Conservation (phyloP, 192 early-diverging fungal genomes). For the Gaertneriomyces sp. region DNA sequence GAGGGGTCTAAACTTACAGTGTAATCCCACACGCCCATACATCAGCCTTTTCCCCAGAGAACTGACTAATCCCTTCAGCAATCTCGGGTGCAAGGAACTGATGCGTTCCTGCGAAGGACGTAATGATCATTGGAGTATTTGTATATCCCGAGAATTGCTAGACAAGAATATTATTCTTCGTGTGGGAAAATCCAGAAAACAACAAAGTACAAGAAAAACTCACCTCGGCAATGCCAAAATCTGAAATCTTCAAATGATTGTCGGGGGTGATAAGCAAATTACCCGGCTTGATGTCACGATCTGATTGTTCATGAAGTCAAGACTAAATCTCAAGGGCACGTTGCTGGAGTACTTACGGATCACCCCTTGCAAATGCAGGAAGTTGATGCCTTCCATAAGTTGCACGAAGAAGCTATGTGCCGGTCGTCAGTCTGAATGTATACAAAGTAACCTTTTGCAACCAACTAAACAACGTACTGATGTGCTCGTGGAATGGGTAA, state of each 20-base stretch:
- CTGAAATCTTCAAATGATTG: constrained; percentile 51
- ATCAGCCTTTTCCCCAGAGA: constrained; percentile 45
- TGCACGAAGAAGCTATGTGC: constrained; percentile 48
- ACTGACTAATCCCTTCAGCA: constrained; percentile 33
- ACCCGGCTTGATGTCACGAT: constrained; percentile 57
- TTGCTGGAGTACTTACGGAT: constrained; percentile 39
- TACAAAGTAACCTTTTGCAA: neutral
- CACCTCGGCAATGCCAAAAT: constrained; percentile 60
- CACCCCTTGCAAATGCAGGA: constrained; percentile 48
- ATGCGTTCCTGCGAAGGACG: constrained; percentile 56
- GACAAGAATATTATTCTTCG: constrained; percentile 1
- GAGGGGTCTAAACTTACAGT: constrained; percentile 40
- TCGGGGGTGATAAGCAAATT: constrained; percentile 55
- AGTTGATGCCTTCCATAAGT: constrained; percentile 51
- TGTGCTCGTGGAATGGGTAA: constrained; percentile 39
- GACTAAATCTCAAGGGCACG: neutral
- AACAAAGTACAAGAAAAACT: neutral
- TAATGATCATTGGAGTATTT: constrained; percentile 30
- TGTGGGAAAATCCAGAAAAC: neutral
- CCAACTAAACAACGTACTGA: constrained; percentile 18
- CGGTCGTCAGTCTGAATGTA: neutral
- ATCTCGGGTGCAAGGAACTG: constrained; percentile 58
- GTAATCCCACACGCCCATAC: constrained; percentile 58
- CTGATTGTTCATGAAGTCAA: constrained; percentile 18
- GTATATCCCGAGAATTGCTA: constrained; percentile 50